Evolutionary conservation across 495 filamentous ascomycete genomes (phyloP).

Genomic region (Penicillium salamii): DNA sequence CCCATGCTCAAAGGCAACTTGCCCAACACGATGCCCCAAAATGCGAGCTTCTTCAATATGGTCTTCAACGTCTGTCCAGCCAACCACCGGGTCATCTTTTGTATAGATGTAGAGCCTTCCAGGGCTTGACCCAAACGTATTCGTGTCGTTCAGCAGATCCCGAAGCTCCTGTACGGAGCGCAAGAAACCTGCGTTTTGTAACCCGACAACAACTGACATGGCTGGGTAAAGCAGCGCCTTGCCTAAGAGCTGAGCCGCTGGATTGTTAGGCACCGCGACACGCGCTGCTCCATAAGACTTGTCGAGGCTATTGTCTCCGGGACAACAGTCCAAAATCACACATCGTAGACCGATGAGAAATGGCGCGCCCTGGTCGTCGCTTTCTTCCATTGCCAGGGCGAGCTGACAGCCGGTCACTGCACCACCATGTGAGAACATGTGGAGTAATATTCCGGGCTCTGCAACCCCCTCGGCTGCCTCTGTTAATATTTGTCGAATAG

Average conservation of each 20-base stretch:
- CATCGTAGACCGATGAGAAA: constrained; percentile 13
- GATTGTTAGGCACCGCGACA: constrained; percentile 12
- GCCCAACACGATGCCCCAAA: constrained; percentile 25
- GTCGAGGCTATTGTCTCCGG: constrained; percentile 25
- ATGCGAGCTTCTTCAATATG: constrained; percentile 28
- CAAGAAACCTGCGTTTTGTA: constrained; percentile 19
- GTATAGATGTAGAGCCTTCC: constrained; percentile 36
- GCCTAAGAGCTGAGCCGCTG: constrained; percentile 11
- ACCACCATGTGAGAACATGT: constrained; percentile 32
- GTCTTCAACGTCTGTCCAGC: constrained; percentile 32
- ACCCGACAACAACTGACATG: constrained; percentile 11
- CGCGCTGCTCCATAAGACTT: constrained; percentile 23
- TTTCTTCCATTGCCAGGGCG: constrained; percentile 21
- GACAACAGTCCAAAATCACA: constrained; percentile 31
- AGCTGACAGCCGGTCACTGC: constrained; percentile 24
- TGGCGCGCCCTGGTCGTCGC: constrained; percentile 4
- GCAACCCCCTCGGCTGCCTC: background rate
- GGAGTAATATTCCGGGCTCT: constrained; percentile 21
- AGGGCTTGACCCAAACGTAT: constrained; percentile 16
- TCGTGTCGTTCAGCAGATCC: constrained; percentile 21
- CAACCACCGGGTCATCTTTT: constrained; percentile 32
- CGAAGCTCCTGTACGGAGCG: constrained; percentile 24
- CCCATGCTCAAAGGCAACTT: constrained; percentile 27
- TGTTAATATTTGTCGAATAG: constrained; percentile 16
- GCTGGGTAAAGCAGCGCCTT: constrained; percentile 23